Evolutionary conservation across 352 stramenopile genomes (phyloP).

Genomic region (Phytophthora boehmeriae): DNA sequence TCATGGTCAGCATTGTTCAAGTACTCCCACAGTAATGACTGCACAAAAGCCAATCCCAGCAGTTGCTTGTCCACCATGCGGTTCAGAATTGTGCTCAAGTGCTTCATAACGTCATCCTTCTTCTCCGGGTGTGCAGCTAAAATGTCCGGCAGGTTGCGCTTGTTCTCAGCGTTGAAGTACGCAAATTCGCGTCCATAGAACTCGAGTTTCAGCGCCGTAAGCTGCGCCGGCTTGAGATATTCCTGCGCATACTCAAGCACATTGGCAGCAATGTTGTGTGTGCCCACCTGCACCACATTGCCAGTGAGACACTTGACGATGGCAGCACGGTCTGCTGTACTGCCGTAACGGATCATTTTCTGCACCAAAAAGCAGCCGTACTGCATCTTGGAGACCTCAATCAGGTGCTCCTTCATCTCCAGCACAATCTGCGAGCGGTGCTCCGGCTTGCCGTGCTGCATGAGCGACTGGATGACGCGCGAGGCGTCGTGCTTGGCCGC

Average conservation of each 20-base stretch:
- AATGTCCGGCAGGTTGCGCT: constrained; percentile 84
- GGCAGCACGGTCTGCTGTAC: constrained; percentile 70
- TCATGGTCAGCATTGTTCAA: constrained; percentile 78
- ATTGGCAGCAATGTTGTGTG: constrained; percentile 94
- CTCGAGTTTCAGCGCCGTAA: constrained; percentile 87
- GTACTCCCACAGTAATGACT: constrained; percentile 92
- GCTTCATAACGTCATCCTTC: constrained; percentile 76
- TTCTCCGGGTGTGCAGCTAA: constrained; percentile 68
- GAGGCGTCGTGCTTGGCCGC: constrained; percentile 96
- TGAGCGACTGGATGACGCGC: constrained; percentile 94
- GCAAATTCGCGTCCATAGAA: constrained; percentile 91
- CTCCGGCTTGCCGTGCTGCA: constrained; percentile 93
- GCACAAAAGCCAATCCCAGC: constrained; percentile 86
- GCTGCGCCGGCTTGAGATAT: constrained; percentile 85
- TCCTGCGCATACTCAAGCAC: constrained; percentile 93
- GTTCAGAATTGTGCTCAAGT: constrained; percentile 73
- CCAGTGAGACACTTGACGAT: constrained; percentile 94
- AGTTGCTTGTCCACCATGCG: constrained; percentile 92
- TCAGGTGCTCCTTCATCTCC: constrained; percentile 93
- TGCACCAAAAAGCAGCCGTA: constrained; percentile 97
- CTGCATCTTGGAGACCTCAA: constrained; percentile 95
- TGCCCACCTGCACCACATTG: constrained; percentile 92
- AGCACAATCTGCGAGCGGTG: constrained; percentile 88
- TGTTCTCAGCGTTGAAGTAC: constrained; percentile 85
- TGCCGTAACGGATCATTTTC: constrained; percentile 97